A percentile compares a stretch with the other conserved stretches of the same genome.
Conservation (phyloP, 2,329 filamentous ascomycete species). For the Pseudophaeomoniella oleicola region DNA sequence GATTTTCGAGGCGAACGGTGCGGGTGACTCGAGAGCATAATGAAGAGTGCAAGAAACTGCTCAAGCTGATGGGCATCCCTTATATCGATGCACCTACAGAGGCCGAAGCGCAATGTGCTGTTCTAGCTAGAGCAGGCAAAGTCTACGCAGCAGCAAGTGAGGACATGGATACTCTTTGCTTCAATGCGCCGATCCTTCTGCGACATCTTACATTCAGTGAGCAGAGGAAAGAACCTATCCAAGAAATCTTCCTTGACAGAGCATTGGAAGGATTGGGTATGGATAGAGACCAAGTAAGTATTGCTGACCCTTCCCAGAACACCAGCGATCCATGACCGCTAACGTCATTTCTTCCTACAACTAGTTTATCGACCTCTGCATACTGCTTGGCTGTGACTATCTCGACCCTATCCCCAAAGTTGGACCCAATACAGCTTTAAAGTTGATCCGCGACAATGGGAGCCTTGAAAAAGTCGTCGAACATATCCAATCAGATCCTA, state of each 20-base stretch:
- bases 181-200: conserved; percentile 79
- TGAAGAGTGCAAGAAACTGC: conserved; percentile 74
- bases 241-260: conserved; percentile 79
- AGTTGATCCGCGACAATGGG: conserved; percentile 85
- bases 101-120: conserved; percentile 91
- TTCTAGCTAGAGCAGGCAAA: conserved; percentile 74
- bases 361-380: conserved; percentile 94
- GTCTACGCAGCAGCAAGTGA: conserved; percentile 94
- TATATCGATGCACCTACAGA: conserved; percentile 93
- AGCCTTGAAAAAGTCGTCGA: conserved; percentile 78
- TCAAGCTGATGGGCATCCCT: conserved; percentile 92
- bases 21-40: conserved; percentile 96
- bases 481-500: conserved; percentile 58
- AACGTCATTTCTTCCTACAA: too few species aligned
- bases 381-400: conserved; percentile 94
- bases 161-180: conserved; percentile 98
- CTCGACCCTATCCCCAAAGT: conserved; percentile 92
- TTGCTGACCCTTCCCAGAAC: not conserved
- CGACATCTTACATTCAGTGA: conserved; percentile 94
- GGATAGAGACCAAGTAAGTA: conserved; percentile 63
- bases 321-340: too few species aligned
- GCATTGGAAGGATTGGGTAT: conserved; percentile 77
- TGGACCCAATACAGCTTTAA: conserved; percentile 80
- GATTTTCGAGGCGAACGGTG: conserved; percentile 87
- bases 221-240: conserved; percentile 92